Conservation (phyloP, 371 early-diverging fungal genomes). For the Enterocytospora artemiae region DNA sequence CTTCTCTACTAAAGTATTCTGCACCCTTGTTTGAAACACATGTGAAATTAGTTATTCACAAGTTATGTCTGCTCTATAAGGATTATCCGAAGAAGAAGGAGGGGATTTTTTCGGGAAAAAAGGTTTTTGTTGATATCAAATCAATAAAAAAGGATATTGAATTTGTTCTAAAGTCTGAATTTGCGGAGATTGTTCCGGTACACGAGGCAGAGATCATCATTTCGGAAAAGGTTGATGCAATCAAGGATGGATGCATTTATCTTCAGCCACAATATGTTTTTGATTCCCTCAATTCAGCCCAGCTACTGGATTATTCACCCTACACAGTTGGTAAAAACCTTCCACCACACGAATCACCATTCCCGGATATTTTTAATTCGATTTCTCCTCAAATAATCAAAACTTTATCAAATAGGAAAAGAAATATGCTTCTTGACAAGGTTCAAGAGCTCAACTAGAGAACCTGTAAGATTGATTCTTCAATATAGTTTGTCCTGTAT, state of each 20-base stretch:
- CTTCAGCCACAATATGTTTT: constrained; percentile 51
- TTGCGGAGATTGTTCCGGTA: constrained; percentile 17
- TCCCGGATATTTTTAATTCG: constrained; percentile 20
- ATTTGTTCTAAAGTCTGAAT: constrained; percentile 11
- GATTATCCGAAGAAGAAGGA: background rate
- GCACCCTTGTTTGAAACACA: constrained; percentile 34
- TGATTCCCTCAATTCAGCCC: constrained; percentile 35
- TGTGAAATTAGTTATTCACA: constrained; percentile 25
- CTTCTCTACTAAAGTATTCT: constrained; percentile 33
- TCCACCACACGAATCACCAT: constrained; percentile 46
- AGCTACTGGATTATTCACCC: background rate
- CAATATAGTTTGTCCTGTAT: background rate
- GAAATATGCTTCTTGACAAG: constrained; percentile 30
- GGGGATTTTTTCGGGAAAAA: constrained; percentile 10
- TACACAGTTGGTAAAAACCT: constrained; percentile 44
- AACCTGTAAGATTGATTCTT: background rate
- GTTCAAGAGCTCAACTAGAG: constrained; percentile 29
- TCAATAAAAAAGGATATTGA: constrained; percentile 14
- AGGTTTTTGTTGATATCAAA: constrained; percentile 23
- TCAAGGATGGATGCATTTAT: constrained; percentile 20
- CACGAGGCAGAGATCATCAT: constrained; percentile 19
- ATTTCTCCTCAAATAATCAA: constrained; percentile 16
- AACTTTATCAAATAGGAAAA: constrained; percentile 42
- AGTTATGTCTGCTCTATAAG: constrained; percentile 13
- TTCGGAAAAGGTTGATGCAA: constrained; percentile 24